Conservation (phyloP, 345 rosid species). For the Nephelium lappaceum region DNA sequence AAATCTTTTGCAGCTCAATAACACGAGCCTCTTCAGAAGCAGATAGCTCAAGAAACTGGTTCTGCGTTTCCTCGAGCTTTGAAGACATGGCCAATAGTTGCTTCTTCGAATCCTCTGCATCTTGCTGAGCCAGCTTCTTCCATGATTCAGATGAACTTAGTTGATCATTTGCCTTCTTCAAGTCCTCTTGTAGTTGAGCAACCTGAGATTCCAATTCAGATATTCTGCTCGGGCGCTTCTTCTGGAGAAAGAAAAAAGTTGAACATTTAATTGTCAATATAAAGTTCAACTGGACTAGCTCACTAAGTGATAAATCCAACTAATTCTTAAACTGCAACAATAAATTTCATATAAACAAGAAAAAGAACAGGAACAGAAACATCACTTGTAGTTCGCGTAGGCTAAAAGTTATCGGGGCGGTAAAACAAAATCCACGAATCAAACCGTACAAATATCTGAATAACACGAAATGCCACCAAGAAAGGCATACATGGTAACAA, state of each 20-base stretch:
- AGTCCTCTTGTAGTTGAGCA: constrained; percentile 79
- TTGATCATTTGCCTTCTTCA: constrained; percentile 82
- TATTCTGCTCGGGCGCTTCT: constrained; percentile 82
- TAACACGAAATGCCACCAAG: not conserved
- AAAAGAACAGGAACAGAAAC: constrained; percentile 4
- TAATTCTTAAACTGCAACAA: not conserved
- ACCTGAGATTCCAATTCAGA: constrained; percentile 77
- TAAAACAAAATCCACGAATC: not conserved
- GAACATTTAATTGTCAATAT: constrained; percentile 8
- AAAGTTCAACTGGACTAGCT: not conserved
- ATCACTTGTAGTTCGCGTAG: not conserved
- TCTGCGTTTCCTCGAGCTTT: constrained; percentile 64
- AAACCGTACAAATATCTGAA: not conserved
- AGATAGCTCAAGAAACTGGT: constrained; percentile 56
- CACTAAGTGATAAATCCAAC: not conserved
- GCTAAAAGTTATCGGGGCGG: not conserved
- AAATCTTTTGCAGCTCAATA: constrained; percentile 43
- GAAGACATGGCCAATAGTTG: constrained; percentile 53
- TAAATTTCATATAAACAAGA: not conserved
- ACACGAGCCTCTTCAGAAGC: constrained; percentile 47
- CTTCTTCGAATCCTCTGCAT: constrained; percentile 76
- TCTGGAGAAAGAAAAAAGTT: constrained; percentile 48
- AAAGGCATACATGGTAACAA: not conserved
- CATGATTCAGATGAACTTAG: constrained; percentile 60
- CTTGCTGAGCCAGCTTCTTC: constrained; percentile 75